These are phyloP conservation scores for Penicillium egyptiacum DNA, from an alignment of 495 filamentous ascomycete species.

Conservation along the genomic window DNA sequence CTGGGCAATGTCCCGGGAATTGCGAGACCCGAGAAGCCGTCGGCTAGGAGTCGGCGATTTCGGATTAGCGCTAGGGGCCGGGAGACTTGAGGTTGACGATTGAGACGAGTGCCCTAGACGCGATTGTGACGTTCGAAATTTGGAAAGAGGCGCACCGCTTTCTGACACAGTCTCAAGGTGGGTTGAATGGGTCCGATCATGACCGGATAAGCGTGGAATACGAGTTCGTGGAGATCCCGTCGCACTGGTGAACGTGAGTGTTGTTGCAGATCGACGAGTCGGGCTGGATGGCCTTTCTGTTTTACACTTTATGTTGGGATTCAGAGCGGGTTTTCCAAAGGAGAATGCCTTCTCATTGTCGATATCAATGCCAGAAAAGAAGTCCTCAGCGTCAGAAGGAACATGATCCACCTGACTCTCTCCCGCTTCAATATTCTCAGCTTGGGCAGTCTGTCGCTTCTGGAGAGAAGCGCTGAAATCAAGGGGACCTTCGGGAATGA, in stretches of 20 bases:
- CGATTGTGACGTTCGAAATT: conserved; percentile 60
- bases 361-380: conserved; percentile 84
- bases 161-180: conserved; percentile 88
- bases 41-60: conserved; percentile 55
- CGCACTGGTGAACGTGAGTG: conserved; percentile 83
- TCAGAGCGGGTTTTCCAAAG: conserved; percentile 75
- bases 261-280: conserved; percentile 71
- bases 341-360: conserved; percentile 79
- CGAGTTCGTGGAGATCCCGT: conserved; percentile 50
- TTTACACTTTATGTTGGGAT: conserved; percentile 91
- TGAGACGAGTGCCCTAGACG: conserved; percentile 66
- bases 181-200: conserved; percentile 67
- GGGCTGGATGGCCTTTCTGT: conserved; percentile 64
- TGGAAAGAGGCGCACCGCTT: conserved; percentile 69
- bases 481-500: conserved; percentile 79
- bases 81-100: conserved; percentile 64
- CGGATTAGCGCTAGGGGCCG: conserved; percentile 51
- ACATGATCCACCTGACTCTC: conserved; percentile 31
- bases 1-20: conserved; percentile 49
- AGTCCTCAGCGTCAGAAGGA: conserved; percentile 67
- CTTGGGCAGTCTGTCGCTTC: conserved; percentile 59
- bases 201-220: conserved; percentile 63
- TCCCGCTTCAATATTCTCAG: conserved; percentile 40
- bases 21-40: conserved; percentile 56
- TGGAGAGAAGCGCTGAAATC: conserved; percentile 75